Base-by-base conservation (phyloP, 169 alveolate species). In the Besnoitia besnoiti region DNA sequence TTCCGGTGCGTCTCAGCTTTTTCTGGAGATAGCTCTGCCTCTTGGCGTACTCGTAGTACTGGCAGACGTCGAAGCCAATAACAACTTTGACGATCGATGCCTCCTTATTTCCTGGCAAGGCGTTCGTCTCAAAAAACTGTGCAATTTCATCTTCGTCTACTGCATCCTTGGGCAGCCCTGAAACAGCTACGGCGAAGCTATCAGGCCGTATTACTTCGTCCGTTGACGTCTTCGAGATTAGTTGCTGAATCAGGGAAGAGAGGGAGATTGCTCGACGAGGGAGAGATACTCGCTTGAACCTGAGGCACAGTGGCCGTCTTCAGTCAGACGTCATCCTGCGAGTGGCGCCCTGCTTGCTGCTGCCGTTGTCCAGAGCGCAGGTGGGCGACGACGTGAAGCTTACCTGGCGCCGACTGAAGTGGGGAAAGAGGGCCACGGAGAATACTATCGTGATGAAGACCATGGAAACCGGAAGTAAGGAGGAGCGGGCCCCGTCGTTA, bases 11-110 rank as follows among this genome's bases (percentile, higher is more conserved):
- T 46, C 87, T 77, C 59, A 77, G 59, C 59, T 42, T 77, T 46
- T 77, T 77, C 61, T 42, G 55, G 0, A 77, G 35, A 35, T 40
- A 39, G 35, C 47, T 42, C 62, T 77, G 87, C 59, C 59, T 77
- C 44, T 61, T 91, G 33, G 82, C 87, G 46, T 91, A 88, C 80
- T 91, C 88, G 50, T 91, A 89, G 87, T 91, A 91, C 49, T 91
- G 91, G n/a, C 87, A 49, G 67, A 62, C 82, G 37, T 91, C 91
- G 61, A 91, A 91, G 75, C 94, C 94, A 44, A 91, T 91, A 50
- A 91, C 94, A 47, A 91, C 94, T 76, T 91, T 91, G 39, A 91
- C 94, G 12, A 91, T 89, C 21, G 91, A 91, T 55, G 87, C 94
- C 35, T 85, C 40, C 8, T 77, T 80, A 39, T 75, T 80, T 76